Conservation (phyloP, 805 yeast species). For the Candida coquimbonensis region DNA sequence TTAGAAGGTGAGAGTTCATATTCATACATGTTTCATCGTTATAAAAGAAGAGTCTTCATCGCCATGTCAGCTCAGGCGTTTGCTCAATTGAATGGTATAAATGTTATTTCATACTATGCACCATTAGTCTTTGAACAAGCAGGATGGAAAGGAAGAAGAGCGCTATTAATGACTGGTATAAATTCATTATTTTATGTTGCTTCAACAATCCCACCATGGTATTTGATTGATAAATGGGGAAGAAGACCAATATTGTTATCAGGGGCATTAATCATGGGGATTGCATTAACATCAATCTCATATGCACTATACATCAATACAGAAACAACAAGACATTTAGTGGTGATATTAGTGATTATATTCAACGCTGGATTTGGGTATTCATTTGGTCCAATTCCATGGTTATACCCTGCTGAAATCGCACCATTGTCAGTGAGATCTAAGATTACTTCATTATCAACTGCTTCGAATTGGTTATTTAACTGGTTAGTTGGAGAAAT, state of each 20-base stretch:
- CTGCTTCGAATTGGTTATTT: slow-evolving; percentile 91
- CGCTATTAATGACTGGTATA: slow-evolving; percentile 86
- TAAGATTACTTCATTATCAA: slow-evolving; percentile 83
- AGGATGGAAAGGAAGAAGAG: slow-evolving; percentile 87
- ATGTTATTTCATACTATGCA: slow-evolving; percentile 87
- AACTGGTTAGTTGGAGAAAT: slow-evolving; percentile 88
- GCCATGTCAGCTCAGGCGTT: slow-evolving; percentile 89
- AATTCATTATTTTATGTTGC: slow-evolving; percentile 52
- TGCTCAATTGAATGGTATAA: slow-evolving; percentile 92
- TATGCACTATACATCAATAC: slow-evolving; percentile 46
- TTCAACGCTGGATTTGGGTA: slow-evolving; percentile 83
- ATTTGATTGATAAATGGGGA: slow-evolving; percentile 86
- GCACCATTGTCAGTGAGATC: slow-evolving; percentile 80
- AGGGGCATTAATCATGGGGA: slow-evolving; percentile 77
- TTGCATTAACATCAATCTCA: slow-evolving; percentile 59
- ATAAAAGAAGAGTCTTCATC: slow-evolving; percentile 70
- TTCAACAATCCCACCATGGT: slow-evolving; percentile 87
- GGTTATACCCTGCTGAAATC: slow-evolving; percentile 84
- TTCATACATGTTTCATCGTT: slow-evolving; percentile 66
- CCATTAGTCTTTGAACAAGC: slow-evolving; percentile 92
- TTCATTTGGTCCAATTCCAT: slow-evolving; percentile 93
- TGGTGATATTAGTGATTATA: slow-evolving; percentile 68
- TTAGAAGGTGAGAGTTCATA: slow-evolving; percentile 77
- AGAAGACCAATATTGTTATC: slow-evolving; percentile 74
- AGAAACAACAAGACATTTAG: slow-evolving; percentile 55